Evolutionary conservation across 192 early-diverging fungal genomes (phyloP).

Genomic region (Backusella australiensis): DNA sequence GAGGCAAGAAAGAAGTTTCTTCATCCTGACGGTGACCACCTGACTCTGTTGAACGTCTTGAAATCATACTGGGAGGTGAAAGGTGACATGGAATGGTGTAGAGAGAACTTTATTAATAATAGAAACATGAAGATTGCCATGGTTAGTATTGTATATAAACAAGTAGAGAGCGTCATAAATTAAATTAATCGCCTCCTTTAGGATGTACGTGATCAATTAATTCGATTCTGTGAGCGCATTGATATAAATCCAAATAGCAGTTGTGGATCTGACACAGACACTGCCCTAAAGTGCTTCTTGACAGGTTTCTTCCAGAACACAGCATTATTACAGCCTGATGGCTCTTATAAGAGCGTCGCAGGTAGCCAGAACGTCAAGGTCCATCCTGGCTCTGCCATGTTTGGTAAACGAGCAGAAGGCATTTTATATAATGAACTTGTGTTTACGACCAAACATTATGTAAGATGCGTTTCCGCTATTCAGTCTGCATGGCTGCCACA

Average conservation of each 20-base stretch:
- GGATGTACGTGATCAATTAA: slow-evolving; percentile 87
- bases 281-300: slow-evolving; percentile 81
- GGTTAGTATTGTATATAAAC: slow-evolving; percentile 31
- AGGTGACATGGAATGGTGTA: slow-evolving; percentile 86
- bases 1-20: slow-evolving; percentile 81
- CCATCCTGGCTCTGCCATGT: slow-evolving; percentile 87
- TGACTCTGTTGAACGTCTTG: slow-evolving; percentile 88
- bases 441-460: slow-evolving; percentile 86
- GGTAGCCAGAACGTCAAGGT: slow-evolving; percentile 75
- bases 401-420: slow-evolving; percentile 71
- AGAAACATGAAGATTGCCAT: slow-evolving; percentile 83
- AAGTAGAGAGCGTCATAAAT: neutral
- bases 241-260: slow-evolving; percentile 60
- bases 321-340: slow-evolving; percentile 84
- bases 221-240: slow-evolving; percentile 69
- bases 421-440: slow-evolving; percentile 92
- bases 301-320: slow-evolving; percentile 89
- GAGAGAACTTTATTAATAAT: slow-evolving; percentile 87
- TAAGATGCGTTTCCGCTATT: slow-evolving; percentile 78
- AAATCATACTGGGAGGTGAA: slow-evolving; percentile 73
- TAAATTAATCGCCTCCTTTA: slow-evolving; percentile 8
- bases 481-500: slow-evolving; percentile 81
- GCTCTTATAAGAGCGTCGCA: slow-evolving; percentile 75
- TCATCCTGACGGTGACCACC: slow-evolving; percentile 87
- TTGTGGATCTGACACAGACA: slow-evolving; percentile 74